Conservation (phyloP, 768 basidiomycete genomes). For the Phaeotremella skinneri region DNA sequence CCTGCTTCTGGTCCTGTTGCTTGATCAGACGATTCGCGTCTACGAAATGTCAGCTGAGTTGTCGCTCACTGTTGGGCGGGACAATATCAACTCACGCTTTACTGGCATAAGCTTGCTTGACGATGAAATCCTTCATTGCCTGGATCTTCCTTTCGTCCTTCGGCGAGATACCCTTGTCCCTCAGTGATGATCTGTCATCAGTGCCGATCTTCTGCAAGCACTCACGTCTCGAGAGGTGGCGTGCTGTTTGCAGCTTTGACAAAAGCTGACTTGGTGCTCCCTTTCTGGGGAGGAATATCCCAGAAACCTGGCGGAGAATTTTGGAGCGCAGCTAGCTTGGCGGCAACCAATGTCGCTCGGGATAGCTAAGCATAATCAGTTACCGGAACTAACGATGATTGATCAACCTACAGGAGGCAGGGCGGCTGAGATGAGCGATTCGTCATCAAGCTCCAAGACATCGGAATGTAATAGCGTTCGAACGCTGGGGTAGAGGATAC, state of each 20-base stretch:
- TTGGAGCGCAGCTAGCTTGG: conserved; percentile 83
- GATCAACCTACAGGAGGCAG: conserved; percentile 67
- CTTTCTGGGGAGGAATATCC: conserved; percentile 56
- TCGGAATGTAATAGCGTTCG: conserved; percentile 83
- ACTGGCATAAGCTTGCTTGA: conserved; percentile 75
- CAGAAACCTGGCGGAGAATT: conserved; percentile 77
- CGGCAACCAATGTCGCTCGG: conserved; percentile 77
- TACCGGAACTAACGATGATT: not conserved
- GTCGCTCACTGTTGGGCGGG: not conserved
- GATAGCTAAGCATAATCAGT: conserved; percentile 54
- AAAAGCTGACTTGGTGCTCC: conserved; percentile 19
- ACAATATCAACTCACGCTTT: conserved; percentile 60
- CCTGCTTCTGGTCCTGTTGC: conserved; percentile 15
- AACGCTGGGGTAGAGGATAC: conserved; percentile 88
- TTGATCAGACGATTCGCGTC: conserved; percentile 27
- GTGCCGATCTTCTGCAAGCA: not conserved
- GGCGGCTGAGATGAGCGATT: conserved; percentile 69
- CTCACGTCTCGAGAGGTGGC: conserved; percentile 15
- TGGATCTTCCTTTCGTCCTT: conserved; percentile 80
- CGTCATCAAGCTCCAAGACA: conserved; percentile 69
- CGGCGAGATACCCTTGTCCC: conserved; percentile 68
- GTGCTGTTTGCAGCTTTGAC: conserved; percentile 15
- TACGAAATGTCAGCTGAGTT: conserved; percentile 15
- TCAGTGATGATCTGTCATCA: conserved; percentile 12
- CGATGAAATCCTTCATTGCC: conserved; percentile 83